These are phyloP conservation scores for Hymenochaete sp. DNA, from an alignment of 1,284 basidiomycete genomes.

Conservation along the genomic window DNA sequence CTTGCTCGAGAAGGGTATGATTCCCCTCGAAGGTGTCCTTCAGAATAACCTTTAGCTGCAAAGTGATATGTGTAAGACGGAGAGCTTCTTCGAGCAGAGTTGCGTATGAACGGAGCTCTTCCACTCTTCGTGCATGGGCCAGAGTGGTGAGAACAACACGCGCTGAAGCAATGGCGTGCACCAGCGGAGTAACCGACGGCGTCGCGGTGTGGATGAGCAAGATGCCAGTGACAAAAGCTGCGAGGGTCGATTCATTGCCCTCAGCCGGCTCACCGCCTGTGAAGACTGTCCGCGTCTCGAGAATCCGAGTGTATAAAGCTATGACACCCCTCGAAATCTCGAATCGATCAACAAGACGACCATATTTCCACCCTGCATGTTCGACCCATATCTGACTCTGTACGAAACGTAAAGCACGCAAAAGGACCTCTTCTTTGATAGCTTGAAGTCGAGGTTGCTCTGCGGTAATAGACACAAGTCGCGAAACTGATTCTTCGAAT, in stretches of 20 bases:
- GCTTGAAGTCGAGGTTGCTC: conserved; percentile 53
- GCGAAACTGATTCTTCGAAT: conserved; percentile 62
- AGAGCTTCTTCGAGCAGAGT: conserved; percentile 61
- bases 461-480: conserved; percentile 42
- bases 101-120: conserved; percentile 62
- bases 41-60: conserved; percentile 47
- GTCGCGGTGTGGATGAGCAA: conserved; percentile 64
- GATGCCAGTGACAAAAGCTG: conserved; percentile 55
- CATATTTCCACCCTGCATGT: conserved; percentile 76
- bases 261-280: no score
- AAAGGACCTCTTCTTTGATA: conserved; percentile 74
- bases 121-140: conserved; percentile 52
- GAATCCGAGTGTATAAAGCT: conserved; percentile 55
- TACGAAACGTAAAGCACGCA: conserved; percentile 68
- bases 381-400: conserved; percentile 83
- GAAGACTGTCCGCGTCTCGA: no score
- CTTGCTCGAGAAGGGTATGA: conserved; percentile 67
- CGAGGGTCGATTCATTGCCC: conserved; percentile 41
- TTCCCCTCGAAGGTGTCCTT: no score
- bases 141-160: conserved; percentile 51
- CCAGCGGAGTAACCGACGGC: conserved; percentile 67
- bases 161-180: conserved; percentile 58
- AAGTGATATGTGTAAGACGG: conserved; percentile 47
- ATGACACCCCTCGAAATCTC: conserved; percentile 67
- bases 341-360: conserved; percentile 67